Conservation (phyloP, 192 early-diverging fungal genomes). For the Linnemannia hyalina region DNA sequence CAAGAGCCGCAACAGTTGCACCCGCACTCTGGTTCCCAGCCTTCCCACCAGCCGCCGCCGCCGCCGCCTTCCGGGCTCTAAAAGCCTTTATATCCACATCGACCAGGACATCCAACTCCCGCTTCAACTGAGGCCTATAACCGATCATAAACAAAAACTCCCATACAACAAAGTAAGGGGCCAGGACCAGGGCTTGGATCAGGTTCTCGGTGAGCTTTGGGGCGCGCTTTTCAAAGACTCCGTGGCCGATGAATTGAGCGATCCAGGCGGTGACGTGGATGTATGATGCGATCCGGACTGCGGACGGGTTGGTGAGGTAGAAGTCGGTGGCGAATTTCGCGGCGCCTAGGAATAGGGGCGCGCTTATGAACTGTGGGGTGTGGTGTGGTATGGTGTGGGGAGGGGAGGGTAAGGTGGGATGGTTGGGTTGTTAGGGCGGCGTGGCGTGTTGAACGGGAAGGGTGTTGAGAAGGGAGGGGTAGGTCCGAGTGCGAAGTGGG, state of each 20-base stretch:
- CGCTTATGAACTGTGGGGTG: neutral
- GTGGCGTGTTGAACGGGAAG: too few species aligned
- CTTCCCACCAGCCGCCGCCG: neutral
- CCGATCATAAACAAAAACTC: conserved; percentile 84
- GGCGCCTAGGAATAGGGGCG: conserved; percentile 68
- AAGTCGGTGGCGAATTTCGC: conserved; percentile 73
- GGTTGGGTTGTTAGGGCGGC: neutral
- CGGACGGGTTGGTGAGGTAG: conserved; percentile 51
- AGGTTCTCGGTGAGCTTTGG: conserved; percentile 88
- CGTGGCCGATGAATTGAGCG: conserved; percentile 88
- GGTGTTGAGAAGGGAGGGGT: too few species aligned
- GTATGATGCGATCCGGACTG: conserved; percentile 61
- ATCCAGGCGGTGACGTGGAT: conserved; percentile 82
- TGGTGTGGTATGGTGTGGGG: too few species aligned
- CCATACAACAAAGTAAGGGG: conserved; percentile 89
- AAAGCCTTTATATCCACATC: conserved; percentile 64
- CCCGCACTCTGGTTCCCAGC: neutral
- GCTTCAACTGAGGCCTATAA: conserved; percentile 74
- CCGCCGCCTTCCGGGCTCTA: conserved; percentile 33
- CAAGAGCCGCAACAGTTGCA: neutral
- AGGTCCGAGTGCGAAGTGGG: too few species aligned
- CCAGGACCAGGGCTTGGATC: conserved; percentile 86
- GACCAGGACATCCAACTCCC: conserved; percentile 67
- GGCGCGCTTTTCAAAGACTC: conserved; percentile 81
- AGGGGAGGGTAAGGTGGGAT: neutral